These are phyloP conservation scores for Macrolepiota fuliginosa DNA, from an alignment of 768 basidiomycete species.

Conservation along the genomic window DNA sequence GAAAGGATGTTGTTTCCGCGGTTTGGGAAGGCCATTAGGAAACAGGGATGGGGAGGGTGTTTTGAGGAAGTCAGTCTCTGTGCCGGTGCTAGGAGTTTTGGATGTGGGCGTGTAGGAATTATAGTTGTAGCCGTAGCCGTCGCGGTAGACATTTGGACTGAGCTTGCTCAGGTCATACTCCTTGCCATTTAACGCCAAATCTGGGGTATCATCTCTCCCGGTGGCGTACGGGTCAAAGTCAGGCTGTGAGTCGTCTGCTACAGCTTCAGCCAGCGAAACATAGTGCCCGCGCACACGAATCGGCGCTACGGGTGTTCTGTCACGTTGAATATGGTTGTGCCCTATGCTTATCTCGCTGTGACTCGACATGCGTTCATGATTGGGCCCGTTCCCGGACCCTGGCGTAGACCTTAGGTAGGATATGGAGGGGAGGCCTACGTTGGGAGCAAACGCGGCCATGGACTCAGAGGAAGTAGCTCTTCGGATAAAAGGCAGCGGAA, in stretches of 20 bases:
- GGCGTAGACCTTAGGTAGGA: neutral
- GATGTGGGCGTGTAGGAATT: neutral
- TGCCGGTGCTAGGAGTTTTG: neutral
- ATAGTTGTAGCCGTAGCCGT: neutral
- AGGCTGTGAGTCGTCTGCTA: neutral
- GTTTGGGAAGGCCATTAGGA: slow-evolving; percentile 9
- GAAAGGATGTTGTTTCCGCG: slow-evolving; percentile 9
- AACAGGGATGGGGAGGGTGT: slow-evolving; percentile 13
- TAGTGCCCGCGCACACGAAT: slow-evolving; percentile 3
- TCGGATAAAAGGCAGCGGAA: neutral
- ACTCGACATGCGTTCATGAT: neutral
- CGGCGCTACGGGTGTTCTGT: neutral
- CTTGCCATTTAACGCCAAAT: neutral
- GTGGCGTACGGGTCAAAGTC: slow-evolving; percentile 1
- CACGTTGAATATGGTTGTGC: neutral
- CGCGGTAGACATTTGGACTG: neutral
- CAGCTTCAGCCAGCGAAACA: neutral
- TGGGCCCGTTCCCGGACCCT: too few species aligned
- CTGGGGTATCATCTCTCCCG: neutral
- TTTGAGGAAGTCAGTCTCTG: slow-evolving; percentile 8
- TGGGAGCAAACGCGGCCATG: neutral
- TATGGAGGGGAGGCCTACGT: neutral
- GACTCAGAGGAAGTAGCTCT: too few species aligned
- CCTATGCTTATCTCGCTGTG: neutral
- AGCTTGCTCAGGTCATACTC: neutral